These are phyloP conservation scores for Podila minutissima DNA, from an alignment of 192 early-diverging fungal species.

Conservation along the genomic window DNA sequence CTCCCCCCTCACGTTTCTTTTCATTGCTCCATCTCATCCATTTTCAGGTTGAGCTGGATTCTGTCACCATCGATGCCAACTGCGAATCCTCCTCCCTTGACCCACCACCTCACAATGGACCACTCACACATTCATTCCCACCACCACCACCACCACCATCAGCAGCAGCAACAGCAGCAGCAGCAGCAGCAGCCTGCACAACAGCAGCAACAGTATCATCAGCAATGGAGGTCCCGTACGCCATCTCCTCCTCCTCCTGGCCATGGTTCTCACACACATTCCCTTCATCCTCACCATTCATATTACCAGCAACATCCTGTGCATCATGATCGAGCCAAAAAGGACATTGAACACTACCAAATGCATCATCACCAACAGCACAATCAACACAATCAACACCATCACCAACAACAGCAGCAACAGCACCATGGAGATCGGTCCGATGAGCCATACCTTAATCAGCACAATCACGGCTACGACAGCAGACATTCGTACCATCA, in stretches of 20 bases:
- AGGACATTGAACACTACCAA: slow-evolving; percentile 10
- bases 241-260: slow-evolving; percentile 8
- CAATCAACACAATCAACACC: neutral
- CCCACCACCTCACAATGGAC: slow-evolving; percentile 8
- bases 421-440: slow-evolving; percentile 23
- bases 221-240: slow-evolving; percentile 7
- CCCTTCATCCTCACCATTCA: neutral
- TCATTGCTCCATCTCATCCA: too few species aligned
- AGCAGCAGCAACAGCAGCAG: neutral
- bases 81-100: neutral
- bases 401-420: neutral
- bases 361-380: slow-evolving; percentile 16
- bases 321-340: slow-evolving; percentile 10
- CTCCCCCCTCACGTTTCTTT: neutral
- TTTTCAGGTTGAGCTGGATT: too few species aligned
- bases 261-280: neutral
- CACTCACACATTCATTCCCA: neutral
- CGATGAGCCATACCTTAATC: slow-evolving; percentile 1
- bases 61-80: neutral
- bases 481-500: neutral
- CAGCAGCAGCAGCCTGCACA: slow-evolving; percentile 21
- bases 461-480: slow-evolving; percentile 12
- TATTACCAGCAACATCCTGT: neutral
- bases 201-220: slow-evolving; percentile 28
- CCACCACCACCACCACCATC: too few species aligned